Base-by-base conservation (phyloP, 192 early-diverging fungal species). In the Thoreauomyces humboldtii region DNA sequence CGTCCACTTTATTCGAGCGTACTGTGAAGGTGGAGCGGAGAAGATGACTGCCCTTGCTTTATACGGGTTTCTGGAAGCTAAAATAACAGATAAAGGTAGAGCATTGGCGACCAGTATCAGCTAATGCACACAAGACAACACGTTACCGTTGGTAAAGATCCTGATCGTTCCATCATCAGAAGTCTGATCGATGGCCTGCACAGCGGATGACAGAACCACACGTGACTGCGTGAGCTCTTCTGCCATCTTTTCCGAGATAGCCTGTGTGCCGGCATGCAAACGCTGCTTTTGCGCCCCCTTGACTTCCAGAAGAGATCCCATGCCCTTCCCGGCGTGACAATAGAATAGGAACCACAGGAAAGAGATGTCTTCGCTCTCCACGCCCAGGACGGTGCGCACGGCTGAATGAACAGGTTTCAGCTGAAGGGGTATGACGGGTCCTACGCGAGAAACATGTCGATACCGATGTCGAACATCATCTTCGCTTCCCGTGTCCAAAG, bases 391-490 rank as follows among this genome's bases (percentile, higher is more conserved):
- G 11, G 55, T 15, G 11, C 55, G 24, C 29, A 11, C 14, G 14
- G 55, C n/a, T n/a, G n/a, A n/a, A n/a, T n/a, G n/a, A n/a, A n/a
- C n/a, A n/a, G n/a, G n/a, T n/a, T n/a, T n/a, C n/a, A n/a, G n/a
- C n/a, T n/a, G n/a, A n/a, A n/a, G n/a, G n/a, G n/a, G n/a, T n/a
- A n/a, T n/a, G n/a, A n/a, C n/a, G n/a, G n/a, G n/a, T n/a, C n/a
- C n/a, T n/a, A n/a, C n/a, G n/a, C n/a, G n/a, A n/a, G n/a, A n/a
- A n/a, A n/a, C n/a, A n/a, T n/a, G n/a, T n/a, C n/a, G n/a, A n/a
- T n/a, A n/a, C n/a, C 55, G 17, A 57, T 57, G 3, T 57, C 55
- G 32, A 57, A 57, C 55, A 57, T 57, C 35, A 38, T 11, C 17
- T 37, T 29, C 29, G 29, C 21, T 19, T 35, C 31, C 11, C n/a